Evolutionary conservation across 2,329 filamentous ascomycete species (phyloP), one percentile per base, ranked within the genome.

Genomic region (Tolypocladium capitatum): DNA sequence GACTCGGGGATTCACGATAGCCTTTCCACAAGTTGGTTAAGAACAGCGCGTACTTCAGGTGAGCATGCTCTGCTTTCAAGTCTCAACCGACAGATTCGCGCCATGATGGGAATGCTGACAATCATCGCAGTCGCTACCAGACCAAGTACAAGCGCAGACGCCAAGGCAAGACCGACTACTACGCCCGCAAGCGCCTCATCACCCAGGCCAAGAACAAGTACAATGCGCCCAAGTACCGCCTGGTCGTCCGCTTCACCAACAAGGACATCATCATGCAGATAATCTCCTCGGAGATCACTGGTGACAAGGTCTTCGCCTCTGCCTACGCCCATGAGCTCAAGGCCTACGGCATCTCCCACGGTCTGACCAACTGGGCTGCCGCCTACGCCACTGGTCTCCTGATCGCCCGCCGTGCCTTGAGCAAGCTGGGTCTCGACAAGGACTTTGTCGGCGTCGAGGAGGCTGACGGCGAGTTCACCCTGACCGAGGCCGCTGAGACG

Each of bases 121-220:
- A 48, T 46, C 41, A 55, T 54, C 40, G 48, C 69, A 95, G 90
- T 72, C 89, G 92, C 75, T 98, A 86, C 83, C 92, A 98, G 81
- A 96, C 92, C 70, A 98, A 98, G 85, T 98, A 96, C 86, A 92
- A 89, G 81, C 90, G 92, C 71, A 84, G 92, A 74, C 83, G 87
- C 61, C 69, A 84, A 67, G 92, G 92, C 70, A 98, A 98, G 86
- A 98, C 92, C 78, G 92, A 98, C 73, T 98, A 98, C 88, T 97
- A 96, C 74, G 92, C 92, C 70, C 91, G 92, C 73, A 97, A 97
- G 87, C 86, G 92, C 68, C 81, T 98, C 73, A 92, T 97, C 80
- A 90, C 88, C 78, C 92, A 98, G 82, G 92, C 92, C 77, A 98
- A 97, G 88, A 98, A 98, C 88, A 98, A 98, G 86, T 98, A 97